Conservation (phyloP, 2,329 filamentous ascomycete genomes). For the Colletotrichum sp. region DNA sequence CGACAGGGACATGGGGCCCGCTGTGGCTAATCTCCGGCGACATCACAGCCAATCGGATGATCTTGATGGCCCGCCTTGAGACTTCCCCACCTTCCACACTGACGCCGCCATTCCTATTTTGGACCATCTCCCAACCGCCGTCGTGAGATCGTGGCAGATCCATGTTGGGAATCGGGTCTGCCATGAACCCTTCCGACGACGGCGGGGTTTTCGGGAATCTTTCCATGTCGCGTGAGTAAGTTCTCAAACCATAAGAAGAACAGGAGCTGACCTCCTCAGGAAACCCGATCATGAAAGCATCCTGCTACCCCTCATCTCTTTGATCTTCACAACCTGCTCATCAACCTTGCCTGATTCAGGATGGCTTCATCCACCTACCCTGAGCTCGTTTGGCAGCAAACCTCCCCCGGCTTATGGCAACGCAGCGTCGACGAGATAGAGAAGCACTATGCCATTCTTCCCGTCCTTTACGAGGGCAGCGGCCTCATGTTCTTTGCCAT, state of each 20-base stretch:
- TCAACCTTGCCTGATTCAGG: neutral
- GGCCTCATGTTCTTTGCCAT: conserved; percentile 46
- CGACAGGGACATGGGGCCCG: neutral
- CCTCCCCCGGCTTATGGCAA: conserved; percentile 31
- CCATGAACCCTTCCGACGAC: neutral
- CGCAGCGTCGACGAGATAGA: conserved; percentile 46
- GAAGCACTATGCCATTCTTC: conserved; percentile 41
- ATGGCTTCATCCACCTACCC: neutral
- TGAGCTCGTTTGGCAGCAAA: conserved; percentile 28
- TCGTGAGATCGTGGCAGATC: neutral
- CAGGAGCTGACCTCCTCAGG: neutral
- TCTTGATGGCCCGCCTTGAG: neutral
- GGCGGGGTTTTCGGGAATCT: neutral
- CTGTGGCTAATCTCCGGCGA: neutral
- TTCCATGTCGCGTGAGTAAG: neutral
- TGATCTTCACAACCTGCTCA: neutral
- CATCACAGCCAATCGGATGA: neutral
- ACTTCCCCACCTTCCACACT: neutral
- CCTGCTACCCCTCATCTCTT: neutral
- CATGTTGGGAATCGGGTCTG: neutral
- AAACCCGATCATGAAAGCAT: neutral
- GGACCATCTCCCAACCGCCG: neutral
- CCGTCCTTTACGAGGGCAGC: conserved; percentile 36
- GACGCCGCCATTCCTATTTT: neutral
- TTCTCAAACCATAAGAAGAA: neutral